Evolutionary conservation across 441 rosid genomes (phyloP).

Genomic region (Brassica hybrid): DNA sequence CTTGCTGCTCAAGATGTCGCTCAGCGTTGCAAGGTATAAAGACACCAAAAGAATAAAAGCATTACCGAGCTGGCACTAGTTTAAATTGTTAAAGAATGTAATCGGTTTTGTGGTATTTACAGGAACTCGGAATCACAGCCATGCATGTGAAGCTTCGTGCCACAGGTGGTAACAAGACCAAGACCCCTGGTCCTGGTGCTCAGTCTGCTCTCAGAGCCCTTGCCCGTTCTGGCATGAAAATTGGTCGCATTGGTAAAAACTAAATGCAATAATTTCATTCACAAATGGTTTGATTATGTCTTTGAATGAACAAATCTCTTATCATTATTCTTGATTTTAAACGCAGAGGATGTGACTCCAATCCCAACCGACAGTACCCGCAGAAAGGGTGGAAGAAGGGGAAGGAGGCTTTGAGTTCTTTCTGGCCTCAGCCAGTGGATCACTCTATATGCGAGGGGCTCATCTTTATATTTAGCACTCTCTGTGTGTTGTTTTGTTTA

Average conservation of each 20-base stretch:
- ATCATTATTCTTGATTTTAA: background rate
- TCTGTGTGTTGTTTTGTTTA: too few relatives aligned
- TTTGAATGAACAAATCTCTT: background rate
- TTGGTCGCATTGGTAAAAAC: conserved; percentile 65
- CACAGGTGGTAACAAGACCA: conserved; percentile 78
- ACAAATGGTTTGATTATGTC: background rate
- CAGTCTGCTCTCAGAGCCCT: conserved; percentile 78
- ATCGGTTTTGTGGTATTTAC: background rate
- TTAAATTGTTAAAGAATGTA: background rate
- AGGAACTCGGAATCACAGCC: conserved; percentile 26
- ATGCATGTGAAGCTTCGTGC: conserved; percentile 67
- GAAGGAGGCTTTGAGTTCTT: conserved; percentile 40
- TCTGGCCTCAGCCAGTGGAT: background rate
- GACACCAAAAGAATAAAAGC: background rate
- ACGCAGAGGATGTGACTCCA: conserved; percentile 47
- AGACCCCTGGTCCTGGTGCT: conserved; percentile 80
- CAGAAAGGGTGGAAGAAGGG: conserved; percentile 46
- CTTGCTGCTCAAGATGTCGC: conserved; percentile 80
- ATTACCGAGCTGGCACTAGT: background rate
- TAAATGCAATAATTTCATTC: background rate
- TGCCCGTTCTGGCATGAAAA: conserved; percentile 80
- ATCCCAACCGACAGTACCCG: conserved; percentile 46
- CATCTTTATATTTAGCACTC: background rate
- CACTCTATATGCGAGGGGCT: background rate
- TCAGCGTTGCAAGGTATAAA: conserved; percentile 47